Evolutionary conservation across 2,329 filamentous ascomycete species (phyloP), one percentile per base, ranked within the genome.

Genomic region (Aspergillus aculeatinus): DNA sequence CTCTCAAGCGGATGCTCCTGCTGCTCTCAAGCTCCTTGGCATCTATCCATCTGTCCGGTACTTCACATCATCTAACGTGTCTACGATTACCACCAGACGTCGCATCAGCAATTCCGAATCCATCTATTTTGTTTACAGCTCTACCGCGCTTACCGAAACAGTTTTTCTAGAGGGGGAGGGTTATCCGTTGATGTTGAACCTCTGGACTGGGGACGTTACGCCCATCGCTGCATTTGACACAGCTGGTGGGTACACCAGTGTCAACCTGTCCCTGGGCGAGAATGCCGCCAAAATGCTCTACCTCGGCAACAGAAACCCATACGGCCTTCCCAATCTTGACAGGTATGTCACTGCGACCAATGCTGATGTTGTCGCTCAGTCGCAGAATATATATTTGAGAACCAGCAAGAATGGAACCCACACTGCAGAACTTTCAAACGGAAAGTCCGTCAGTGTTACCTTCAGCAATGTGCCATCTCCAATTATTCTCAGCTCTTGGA

Each of bases 71-170:
- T 23, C 23, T 27, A 50, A 50, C 25, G 48, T 50, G 14, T 57
- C 55, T 5, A 51, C 48, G 2, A 51, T 51, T 11, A 52, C 48
- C 5, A 53, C n/a, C 10, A 25, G 27, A 47, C 56, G 49, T 6
- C 48, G 49, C 3, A 21, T 58, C 9, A 39, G 23, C 11, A 35
- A 58, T 4, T 29, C 5, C 25, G 49, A 52, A 14, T 53, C 19
- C 7, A 11, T 58, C 23, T 52, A 58, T 9, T 58, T 23, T 21
- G 48, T 49, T 2, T 58, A 58, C 23, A 58, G 56, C 25, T 53
- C 56, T 4, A 21, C 6, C 16, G 4, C 9, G 3, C 51, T 27
- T 10, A 58, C 16, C 19, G 23, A 58, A 16, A 53, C 56, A 5
- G 33, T 58, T 16, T 23, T 11, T 25, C 14, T 58, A n/a, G 27